A percentile compares a stretch with the other conserved stretches of the same genome.
Evolutionary conservation across 2,329 filamentous ascomycete genomes (phyloP).

Genomic region (Neoascochyta sp.): DNA sequence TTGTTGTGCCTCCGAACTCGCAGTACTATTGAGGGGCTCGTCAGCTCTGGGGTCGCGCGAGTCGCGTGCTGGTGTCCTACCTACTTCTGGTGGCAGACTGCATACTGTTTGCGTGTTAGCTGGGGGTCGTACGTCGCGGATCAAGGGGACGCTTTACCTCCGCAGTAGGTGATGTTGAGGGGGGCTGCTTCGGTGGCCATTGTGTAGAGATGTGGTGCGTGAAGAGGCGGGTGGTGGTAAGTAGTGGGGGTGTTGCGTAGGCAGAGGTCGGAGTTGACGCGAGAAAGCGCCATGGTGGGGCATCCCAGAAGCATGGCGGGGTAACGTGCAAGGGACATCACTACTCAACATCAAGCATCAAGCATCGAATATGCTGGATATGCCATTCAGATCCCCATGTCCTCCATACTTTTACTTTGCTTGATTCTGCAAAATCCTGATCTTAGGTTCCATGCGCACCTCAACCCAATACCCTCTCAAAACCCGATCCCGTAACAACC

Average conservation of each 20-base stretch:
- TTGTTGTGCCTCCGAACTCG: conserved; percentile 93
- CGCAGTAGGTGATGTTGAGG: conserved; percentile 59
- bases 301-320: conserved; percentile 10
- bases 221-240: not conserved
- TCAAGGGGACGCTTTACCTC: conserved; percentile 44
- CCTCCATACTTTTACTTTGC: conserved; percentile 6
- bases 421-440: conserved; percentile 48
- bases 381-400: too few species aligned
- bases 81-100: conserved; percentile 64
- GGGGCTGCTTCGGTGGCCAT: conserved; percentile 42
- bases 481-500: conserved; percentile 33
- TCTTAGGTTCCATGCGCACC: conserved; percentile 51
- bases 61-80: conserved; percentile 35
- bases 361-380: too few species aligned
- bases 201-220: conserved; percentile 2
- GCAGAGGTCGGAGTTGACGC: conserved; percentile 9
- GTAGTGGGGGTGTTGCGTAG: conserved; percentile 1
- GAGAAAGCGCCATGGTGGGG: conserved; percentile 14
- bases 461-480: conserved; percentile 55
- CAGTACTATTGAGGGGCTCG: conserved; percentile 68
- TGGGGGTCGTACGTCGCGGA: not conserved
- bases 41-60: conserved; percentile 7
- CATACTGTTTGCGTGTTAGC: conserved; percentile 51
- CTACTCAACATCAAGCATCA: not conserved
- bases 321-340: conserved; percentile 9